A percentile compares a stretch with the other conserved stretches of the same genome.
Conservation (phyloP, 1,284 basidiomycete species). For the Calocybe gambosa region DNA sequence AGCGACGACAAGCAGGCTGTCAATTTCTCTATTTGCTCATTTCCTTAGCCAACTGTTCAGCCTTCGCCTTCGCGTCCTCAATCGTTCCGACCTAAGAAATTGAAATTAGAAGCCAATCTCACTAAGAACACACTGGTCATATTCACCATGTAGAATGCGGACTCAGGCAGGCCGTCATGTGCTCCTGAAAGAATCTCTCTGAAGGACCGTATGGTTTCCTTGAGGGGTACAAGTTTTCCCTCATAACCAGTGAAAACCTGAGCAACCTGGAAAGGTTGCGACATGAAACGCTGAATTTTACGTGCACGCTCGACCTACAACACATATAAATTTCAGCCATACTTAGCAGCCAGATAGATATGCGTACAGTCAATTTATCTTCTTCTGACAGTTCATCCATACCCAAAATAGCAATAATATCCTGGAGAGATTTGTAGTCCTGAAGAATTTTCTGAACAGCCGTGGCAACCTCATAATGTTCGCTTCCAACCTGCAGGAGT, state of each 20-base stretch:
- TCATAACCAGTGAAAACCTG: constrained; percentile 99
- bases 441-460: constrained; percentile 98
- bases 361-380: constrained; percentile 92
- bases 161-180: constrained; percentile 89
- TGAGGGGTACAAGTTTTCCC: constrained; percentile 90
- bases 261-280: constrained; percentile 98
- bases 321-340: constrained; percentile 10
- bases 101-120: background rate
- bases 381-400: constrained; percentile 99
- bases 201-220: constrained; percentile 91
- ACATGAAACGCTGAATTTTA: constrained; percentile 97
- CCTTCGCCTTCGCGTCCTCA: constrained; percentile 94
- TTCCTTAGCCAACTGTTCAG: constrained; percentile 92
- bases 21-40: constrained; percentile 55
- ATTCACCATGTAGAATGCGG: constrained; percentile 85
- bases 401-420: constrained; percentile 95
- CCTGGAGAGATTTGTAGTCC: constrained; percentile 99
- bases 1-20: background rate
- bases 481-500: constrained; percentile 56
- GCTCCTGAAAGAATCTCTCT: constrained; percentile 91
- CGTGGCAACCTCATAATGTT: constrained; percentile 95
- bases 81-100: constrained; percentile 71
- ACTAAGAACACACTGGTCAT: background rate
- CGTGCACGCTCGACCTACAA: constrained; percentile 79
- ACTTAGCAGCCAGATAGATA: background rate